A percentile compares a stretch with the other conserved stretches of the same genome.
Conservation (phyloP, 805 yeast species). For the Candida namnaoensis region DNA sequence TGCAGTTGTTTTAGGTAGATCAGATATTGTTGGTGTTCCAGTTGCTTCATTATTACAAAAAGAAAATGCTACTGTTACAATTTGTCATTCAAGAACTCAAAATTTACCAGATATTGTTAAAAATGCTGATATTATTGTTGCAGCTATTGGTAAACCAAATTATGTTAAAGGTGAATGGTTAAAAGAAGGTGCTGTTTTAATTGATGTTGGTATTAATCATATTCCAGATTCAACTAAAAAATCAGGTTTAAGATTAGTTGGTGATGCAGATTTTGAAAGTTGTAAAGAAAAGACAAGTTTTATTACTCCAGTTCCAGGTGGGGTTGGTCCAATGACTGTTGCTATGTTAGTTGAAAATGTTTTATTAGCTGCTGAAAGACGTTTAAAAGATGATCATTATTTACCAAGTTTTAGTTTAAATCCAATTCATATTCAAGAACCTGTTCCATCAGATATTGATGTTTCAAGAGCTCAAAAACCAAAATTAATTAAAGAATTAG, state of each 20-base stretch:
- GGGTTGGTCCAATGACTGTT: constrained; percentile 99
- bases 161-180: constrained; percentile 85
- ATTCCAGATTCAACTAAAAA: constrained; percentile 66
- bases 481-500: constrained; percentile 67
- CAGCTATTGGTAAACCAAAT: constrained; percentile 85
- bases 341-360: constrained; percentile 90
- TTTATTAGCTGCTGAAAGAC: constrained; percentile 64
- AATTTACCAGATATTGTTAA: constrained; percentile 49
- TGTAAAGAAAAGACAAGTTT: constrained; percentile 55
- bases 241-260: constrained; percentile 81
- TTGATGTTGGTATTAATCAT: constrained; percentile 94
- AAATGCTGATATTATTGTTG: constrained; percentile 80
- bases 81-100: constrained; percentile 67
- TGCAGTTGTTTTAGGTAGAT: constrained; percentile 90
- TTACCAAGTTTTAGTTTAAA: constrained; percentile 30
- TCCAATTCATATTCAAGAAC: constrained; percentile 42
- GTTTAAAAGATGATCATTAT: constrained; percentile 38
- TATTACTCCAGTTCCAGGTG: constrained; percentile 97
- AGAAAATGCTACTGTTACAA: constrained; percentile 73
- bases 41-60: constrained; percentile 79
- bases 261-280: constrained; percentile 81
- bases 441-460: constrained; percentile 88
- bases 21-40: constrained; percentile 95
- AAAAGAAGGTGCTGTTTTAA: constrained; percentile 75
- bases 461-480: constrained; percentile 87